Base-by-base conservation (phyloP, 164 flowering plant genomes). In the Liriodendron chinense region DNA sequence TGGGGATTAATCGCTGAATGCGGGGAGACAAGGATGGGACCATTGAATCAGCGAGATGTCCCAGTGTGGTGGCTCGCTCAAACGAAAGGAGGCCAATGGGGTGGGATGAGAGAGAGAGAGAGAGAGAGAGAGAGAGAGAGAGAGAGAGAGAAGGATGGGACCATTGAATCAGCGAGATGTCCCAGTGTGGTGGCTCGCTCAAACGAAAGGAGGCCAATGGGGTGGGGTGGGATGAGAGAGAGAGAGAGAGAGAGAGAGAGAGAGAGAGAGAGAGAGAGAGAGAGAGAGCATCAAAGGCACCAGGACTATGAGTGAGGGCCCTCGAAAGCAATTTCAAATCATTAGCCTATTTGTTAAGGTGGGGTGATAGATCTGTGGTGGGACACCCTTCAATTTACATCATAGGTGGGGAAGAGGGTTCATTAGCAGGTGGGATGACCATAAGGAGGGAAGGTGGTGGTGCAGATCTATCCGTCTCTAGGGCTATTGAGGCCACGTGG, bases 351-450 rank as follows among this genome's bases (percentile, higher is more conserved):
- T 24, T 24, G 67, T 64, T 64, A 26, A 2, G 28, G 26, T 12
- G 20, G 16, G 67, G 67, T 64, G 67, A 24, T 64, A 14, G 2
- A 24, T 64, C 34, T 1, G 1, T 14, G 49, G 70, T 43, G 48
- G 70, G 48, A 68, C 48, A 68, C 28, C 49, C 70, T 68, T 68
- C 20, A 34, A 20, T 68, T 68, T 18, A 68, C 50, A n/a, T 68
- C 70, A 68, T 20, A 68, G 70, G 70, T 68, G 70, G 70, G 49
- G 70, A 68, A 68, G 70, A 68, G 70, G 28, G 48, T 68, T 48
- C 62, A 53, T 22, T 23, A 70, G 72, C 62, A 22, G 34, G 62
- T 70, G 72, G 47, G n/a, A 48, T 34, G 9, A 28, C 43, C 69
- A 26, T 61, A 28, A 67, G 2, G 47, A 26, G 20, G 47, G 28